Conservation (phyloP, 495 filamentous ascomycete genomes). For the Schizothecium vesticola region DNA sequence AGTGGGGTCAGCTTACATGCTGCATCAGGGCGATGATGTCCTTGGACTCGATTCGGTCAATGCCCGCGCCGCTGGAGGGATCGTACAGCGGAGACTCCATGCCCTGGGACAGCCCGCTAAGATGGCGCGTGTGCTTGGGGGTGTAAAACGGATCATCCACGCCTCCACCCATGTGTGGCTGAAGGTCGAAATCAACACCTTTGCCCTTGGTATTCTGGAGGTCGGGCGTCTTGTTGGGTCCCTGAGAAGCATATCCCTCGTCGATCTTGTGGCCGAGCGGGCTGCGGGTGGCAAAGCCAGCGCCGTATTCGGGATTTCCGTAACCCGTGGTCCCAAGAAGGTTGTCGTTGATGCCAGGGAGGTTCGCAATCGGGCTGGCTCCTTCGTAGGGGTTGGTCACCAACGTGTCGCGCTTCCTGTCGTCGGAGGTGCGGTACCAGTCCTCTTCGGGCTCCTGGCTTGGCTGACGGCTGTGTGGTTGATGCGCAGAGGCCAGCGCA, state of each 20-base stretch:
- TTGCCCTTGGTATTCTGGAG: constrained; percentile 44
- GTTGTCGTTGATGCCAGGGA: constrained; percentile 44
- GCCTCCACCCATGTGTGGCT: constrained; percentile 46
- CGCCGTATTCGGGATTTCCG: constrained; percentile 30
- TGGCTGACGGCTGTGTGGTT: constrained; percentile 39
- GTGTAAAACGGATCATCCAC: constrained; percentile 57
- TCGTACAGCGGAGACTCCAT: constrained; percentile 89
- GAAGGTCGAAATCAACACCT: constrained; percentile 53
- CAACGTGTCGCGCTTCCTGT: constrained; percentile 52
- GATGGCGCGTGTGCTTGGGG: constrained; percentile 58
- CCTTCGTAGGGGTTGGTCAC: constrained; percentile 56
- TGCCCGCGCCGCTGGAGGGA: constrained; percentile 78
- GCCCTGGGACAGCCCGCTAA: constrained; percentile 87
- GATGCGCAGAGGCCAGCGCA: constrained; percentile 39
- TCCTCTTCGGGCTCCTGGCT: constrained; percentile 51
- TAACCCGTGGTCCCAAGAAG: constrained; percentile 38
- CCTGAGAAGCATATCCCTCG: constrained; percentile 88
- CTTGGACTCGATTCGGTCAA: constrained; percentile 91
- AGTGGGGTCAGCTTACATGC: constrained; percentile 54
- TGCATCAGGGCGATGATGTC: constrained; percentile 98
- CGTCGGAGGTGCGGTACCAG: constrained; percentile 50
- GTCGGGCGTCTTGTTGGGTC: constrained; percentile 65
- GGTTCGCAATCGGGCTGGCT: constrained; percentile 47
- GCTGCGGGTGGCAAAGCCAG: constrained; percentile 41
- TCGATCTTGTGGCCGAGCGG: constrained; percentile 51